A percentile compares a stretch with the other conserved stretches of the same genome.
These are phyloP conservation scores for Musa troglodytarum DNA, from an alignment of 176 grass and related monocot genomes.

Conservation along the genomic window DNA sequence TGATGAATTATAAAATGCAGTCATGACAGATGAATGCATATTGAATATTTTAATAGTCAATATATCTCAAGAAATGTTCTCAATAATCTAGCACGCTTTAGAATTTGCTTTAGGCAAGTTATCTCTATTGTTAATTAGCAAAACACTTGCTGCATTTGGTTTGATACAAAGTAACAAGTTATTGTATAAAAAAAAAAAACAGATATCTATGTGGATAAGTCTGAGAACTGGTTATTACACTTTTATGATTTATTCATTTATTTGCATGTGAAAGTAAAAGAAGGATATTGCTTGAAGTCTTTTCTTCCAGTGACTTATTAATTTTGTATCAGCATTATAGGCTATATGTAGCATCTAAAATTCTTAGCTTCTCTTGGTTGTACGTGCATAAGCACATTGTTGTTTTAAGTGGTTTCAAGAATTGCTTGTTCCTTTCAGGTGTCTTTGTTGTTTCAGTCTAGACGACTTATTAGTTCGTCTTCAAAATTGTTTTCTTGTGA, in stretches of 20 bases:
- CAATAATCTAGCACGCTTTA: background rate
- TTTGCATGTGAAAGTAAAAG: background rate
- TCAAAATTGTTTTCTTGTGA: conserved; percentile 13
- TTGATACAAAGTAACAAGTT: background rate
- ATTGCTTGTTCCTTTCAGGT: conserved; percentile 36
- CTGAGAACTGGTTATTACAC: background rate
- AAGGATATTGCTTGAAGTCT: background rate
- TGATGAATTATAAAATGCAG: background rate
- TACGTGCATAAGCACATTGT: background rate
- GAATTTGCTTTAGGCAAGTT: background rate
- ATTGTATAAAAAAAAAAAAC: background rate
- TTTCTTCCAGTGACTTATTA: background rate
- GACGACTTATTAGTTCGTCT: conserved; percentile 27
- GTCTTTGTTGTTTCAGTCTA: conserved; percentile 55
- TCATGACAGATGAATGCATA: background rate
- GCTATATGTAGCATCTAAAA: background rate
- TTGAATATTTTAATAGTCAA: background rate
- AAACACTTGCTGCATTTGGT: background rate
- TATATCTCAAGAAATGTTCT: background rate
- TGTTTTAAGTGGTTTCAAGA: background rate
- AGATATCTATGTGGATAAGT: background rate
- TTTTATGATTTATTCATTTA: background rate
- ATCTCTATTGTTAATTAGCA: background rate
- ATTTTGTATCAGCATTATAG: background rate
- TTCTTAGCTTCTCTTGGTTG: background rate